Base-by-base conservation (phyloP, 768 basidiomycete genomes). In the Cantharellus anzutake region DNA sequence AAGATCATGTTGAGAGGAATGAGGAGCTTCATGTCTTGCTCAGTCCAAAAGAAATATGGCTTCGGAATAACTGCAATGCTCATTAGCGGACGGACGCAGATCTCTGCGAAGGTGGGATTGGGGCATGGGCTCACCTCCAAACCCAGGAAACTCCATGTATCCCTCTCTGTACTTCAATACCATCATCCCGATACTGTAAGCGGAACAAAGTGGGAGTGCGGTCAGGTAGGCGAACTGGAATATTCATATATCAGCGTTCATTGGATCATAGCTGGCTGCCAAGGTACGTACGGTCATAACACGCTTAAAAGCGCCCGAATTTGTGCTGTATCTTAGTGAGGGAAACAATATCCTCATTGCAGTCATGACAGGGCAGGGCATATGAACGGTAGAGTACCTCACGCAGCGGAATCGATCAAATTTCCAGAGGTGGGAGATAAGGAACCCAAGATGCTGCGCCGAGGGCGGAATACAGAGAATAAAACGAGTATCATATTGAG, bases 301-400 rank as follows among this genome's bases (percentile, higher is more conserved):
- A 57, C 88, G 77, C 71, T 84, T 88, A 77, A 90, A 90, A 7
- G 86, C 80, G 41, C 84, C 84, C 11, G 80, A 75, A 67, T 80
- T 75, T 69, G 73, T 76, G 52, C 87, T 70, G 35, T 14, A 38
- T 41, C 16, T 35, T 41, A 42, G 14, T 5, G 60, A 16, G 4
- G 4, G 35, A 41, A 20, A 5, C 16, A 29, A 29, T 29, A 20
- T 41, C 16, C 4, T 29, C 5, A 40, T 4, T 1, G 51, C 55
- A 29, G 20, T 29, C 20, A 1, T 29, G 20, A 29, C 20, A 29
- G 20, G 20, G 20, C 20, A 29, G 20, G 20, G 1, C 20, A 29
- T 29, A 29, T 29, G 20, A 29, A 29, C 20, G 20, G 20, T 29
- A 29, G 20, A 29, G 35, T n/a, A 63, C 62, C 56, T 61, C 2